These are phyloP conservation scores for Suillus placidus DNA, from an alignment of 768 basidiomycete genomes.

Conservation along the genomic window DNA sequence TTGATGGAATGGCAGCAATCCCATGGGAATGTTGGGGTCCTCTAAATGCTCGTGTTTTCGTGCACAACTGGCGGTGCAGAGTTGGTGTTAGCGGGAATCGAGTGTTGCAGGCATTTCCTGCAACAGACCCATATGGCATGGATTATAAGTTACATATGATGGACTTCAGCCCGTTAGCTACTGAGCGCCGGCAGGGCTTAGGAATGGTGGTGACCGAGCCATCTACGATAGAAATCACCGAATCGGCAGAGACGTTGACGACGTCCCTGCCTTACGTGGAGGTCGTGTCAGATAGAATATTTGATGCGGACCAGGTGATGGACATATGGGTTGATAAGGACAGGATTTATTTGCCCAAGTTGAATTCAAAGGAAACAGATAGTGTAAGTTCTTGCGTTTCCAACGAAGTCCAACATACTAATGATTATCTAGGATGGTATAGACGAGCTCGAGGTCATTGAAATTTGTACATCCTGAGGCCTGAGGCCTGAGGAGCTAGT, in stretches of 20 bases:
- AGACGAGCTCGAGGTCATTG: neutral
- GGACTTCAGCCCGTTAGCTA: conserved; percentile 9
- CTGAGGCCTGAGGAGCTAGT: neutral
- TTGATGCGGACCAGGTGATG: neutral
- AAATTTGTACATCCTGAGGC: neutral
- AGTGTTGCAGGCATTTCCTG: conserved; percentile 6
- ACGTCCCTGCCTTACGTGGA: conserved; percentile 11
- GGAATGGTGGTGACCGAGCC: conserved; percentile 7
- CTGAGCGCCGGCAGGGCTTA: conserved; percentile 4
- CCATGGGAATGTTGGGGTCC: conserved; percentile 11
- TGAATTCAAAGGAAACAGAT: neutral
- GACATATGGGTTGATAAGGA: conserved; percentile 5
- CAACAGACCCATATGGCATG: neutral
- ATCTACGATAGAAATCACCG: neutral
- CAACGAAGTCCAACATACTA: neutral
- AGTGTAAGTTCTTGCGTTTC: neutral
- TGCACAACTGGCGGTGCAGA: neutral
- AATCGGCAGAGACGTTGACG: neutral
- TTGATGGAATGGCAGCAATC: neutral
- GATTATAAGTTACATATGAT: neutral
- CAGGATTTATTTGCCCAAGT: conserved; percentile 2
- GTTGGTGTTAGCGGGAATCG: conserved; percentile 10
- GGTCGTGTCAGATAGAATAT: conserved; percentile 6
- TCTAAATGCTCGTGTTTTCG: conserved; percentile 3
- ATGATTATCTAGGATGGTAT: neutral